Percentiles rank a stretch among this genome's conserved stretches.
Conservation (phyloP, 2,329 filamentous ascomycete species). For the Harringtonia lauricola region DNA sequence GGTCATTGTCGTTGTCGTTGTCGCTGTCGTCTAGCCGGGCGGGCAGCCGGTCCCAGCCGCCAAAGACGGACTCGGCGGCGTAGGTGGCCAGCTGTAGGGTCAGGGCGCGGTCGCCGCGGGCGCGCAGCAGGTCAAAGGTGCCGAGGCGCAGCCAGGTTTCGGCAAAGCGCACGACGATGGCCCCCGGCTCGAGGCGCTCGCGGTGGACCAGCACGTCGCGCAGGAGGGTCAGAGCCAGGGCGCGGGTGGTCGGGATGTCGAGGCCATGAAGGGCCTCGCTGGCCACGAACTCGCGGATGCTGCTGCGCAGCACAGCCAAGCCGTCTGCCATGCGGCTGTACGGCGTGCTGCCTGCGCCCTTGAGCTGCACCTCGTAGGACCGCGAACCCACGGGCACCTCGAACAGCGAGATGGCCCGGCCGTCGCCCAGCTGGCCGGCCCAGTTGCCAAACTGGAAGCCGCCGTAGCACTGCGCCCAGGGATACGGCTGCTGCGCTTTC, state of each 20-base stretch:
- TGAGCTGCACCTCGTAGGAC: slow-evolving; percentile 83
- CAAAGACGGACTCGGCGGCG: slow-evolving; percentile 76
- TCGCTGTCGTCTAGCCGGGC: slow-evolving; percentile 42
- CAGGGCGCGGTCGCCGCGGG: slow-evolving; percentile 65
- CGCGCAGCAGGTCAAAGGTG: slow-evolving; percentile 88
- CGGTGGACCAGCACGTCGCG: slow-evolving; percentile 63
- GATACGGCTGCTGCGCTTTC: slow-evolving; percentile 42
- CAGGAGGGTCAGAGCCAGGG: slow-evolving; percentile 68
- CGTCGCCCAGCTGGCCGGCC: slow-evolving; percentile 93
- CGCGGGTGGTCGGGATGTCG: slow-evolving; percentile 75
- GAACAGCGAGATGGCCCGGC: slow-evolving; percentile 87
- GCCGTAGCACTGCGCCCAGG: slow-evolving; percentile 97
- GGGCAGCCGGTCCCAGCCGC: slow-evolving; percentile 78
- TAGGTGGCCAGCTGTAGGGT: slow-evolving; percentile 70
- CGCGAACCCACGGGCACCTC: slow-evolving; percentile 58
- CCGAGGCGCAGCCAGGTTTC: slow-evolving; percentile 86
- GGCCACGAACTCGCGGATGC: slow-evolving; percentile 88
- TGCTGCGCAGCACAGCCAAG: slow-evolving; percentile 83
- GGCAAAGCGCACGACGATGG: slow-evolving; percentile 86
- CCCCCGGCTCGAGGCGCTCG: slow-evolving; percentile 77
- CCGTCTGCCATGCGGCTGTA: slow-evolving; percentile 96
- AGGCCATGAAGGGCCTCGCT: slow-evolving; percentile 83
- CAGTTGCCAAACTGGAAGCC: slow-evolving; percentile 74
- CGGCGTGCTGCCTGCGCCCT: slow-evolving; percentile 85
- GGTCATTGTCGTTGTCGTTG: slow-evolving; percentile 25